Conservation (phyloP, 2,329 filamentous ascomycete species). For the Stagonosporopsis vannaccii region DNA sequence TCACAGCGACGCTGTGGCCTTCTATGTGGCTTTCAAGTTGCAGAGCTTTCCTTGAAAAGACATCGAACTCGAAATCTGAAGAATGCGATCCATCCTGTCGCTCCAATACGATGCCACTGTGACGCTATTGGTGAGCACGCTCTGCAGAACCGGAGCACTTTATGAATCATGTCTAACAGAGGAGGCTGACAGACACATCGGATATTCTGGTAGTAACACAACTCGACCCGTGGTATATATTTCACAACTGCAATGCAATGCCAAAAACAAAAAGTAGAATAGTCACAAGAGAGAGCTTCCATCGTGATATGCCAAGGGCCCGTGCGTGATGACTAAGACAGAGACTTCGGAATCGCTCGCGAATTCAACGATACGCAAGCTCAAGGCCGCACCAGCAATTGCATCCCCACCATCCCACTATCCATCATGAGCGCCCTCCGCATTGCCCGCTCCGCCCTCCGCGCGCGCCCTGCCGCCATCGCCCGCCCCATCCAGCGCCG, state of each 20-base stretch:
- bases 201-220: too few relatives aligned
- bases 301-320: background rate
- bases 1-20: background rate
- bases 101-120: background rate
- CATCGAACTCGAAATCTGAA: background rate
- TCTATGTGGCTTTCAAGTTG: background rate
- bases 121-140: background rate
- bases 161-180: background rate
- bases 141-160: background rate
- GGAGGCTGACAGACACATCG: background rate
- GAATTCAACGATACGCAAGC: slow-evolving; percentile 36
- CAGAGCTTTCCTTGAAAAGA: too few relatives aligned
- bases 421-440: slow-evolving; percentile 88
- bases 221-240: background rate
- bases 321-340: slow-evolving; percentile 24
- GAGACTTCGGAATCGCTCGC: slow-evolving; percentile 39
- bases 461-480: slow-evolving; percentile 77
- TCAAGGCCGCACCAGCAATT: slow-evolving; percentile 46
- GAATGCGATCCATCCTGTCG: background rate
- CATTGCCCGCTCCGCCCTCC: slow-evolving; percentile 87
- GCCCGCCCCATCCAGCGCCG: slow-evolving; percentile 81
- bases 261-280: background rate
- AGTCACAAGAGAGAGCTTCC: background rate
- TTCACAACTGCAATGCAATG: background rate
- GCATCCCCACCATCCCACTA: slow-evolving; percentile 46